Base-by-base conservation (phyloP, 1,284 basidiomycete genomes). In the Bjerkandera adusta region DNA sequence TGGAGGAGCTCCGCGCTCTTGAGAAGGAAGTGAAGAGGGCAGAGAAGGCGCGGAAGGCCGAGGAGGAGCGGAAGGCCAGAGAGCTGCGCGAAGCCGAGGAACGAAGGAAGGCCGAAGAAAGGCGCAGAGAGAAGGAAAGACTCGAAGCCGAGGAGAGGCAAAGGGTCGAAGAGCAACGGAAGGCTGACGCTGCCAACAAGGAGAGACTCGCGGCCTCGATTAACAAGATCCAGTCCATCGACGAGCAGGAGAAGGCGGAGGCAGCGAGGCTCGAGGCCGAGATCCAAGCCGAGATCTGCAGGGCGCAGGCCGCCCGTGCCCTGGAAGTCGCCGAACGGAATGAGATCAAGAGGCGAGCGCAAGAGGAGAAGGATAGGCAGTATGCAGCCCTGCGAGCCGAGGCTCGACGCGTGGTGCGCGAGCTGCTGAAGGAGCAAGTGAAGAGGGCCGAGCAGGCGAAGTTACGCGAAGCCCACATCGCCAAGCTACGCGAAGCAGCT, bases 361-460 rank as follows among this genome's bases (percentile, higher is more conserved):
- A 20, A 5, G 43, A 26, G 16, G 24, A 35, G 15, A 36, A 18
- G 30, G 34, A 13, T 8, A 5, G 18, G 18, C 21, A 12, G 18
- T 32, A 36, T 6, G 15, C 33, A 25, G 43, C 22, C n/a, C 13
- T n/a, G 10, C 21, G 38, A 29, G 6, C n/a, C 8, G 18, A n/a
- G 38, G 21, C 22, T 40, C 10, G 26, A 40, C 24, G n/a, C n/a
- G n/a, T n/a, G n/a, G n/a, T 72, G 39, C 50, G 54, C 20, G 50
- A 51, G 36, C 42, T 50, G 21, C 48, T 36, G 18, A 39, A 52
- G 12, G 36, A 43, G 3, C 59, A 61, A 41, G 72, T 73, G 50
- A 64, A 61, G 32, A 61, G 54, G 11, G 64, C 65, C 46, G 70
- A n/a, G n/a, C n/a, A n/a, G n/a, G n/a, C n/a, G n/a, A n/a, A n/a